Percentiles rank a stretch among this genome's conserved stretches.
Evolutionary conservation across 352 stramenopile species (phyloP).

Genomic region (Pythium guiyangense): DNA sequence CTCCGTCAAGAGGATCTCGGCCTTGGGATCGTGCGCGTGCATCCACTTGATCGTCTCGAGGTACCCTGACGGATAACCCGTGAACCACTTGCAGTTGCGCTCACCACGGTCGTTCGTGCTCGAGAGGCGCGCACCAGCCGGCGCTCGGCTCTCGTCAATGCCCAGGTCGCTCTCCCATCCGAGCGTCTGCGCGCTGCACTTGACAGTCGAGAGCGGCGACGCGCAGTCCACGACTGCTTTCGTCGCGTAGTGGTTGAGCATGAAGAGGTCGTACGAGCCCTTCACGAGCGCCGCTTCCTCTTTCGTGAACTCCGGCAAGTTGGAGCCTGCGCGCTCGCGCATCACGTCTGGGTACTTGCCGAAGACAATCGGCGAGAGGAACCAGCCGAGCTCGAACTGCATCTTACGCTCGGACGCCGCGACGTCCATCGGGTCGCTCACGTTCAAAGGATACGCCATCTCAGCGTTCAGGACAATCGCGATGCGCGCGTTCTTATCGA

Average conservation of each 20-base stretch:
- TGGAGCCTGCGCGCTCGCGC: slow-evolving; percentile 60
- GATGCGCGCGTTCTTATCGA: slow-evolving; percentile 65
- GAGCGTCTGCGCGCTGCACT: slow-evolving; percentile 25
- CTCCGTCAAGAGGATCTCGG: slow-evolving; percentile 46
- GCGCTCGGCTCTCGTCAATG: slow-evolving; percentile 45
- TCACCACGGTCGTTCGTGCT: slow-evolving; percentile 18
- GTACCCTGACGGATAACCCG: no score
- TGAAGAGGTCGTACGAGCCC: no score
- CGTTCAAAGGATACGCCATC: slow-evolving; percentile 68
- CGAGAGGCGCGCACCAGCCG: slow-evolving; percentile 46
- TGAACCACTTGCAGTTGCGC: no score
- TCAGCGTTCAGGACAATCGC: slow-evolving; percentile 89
- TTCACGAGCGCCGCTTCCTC: no score
- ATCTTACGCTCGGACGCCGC: no score
- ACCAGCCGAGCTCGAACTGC: slow-evolving; percentile 91
- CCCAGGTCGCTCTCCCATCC: slow-evolving; percentile 45
- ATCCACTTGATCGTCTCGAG: no score
- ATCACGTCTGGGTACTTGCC: slow-evolving; percentile 92
- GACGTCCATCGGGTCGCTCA: slow-evolving; percentile 30
- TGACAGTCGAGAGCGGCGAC: slow-evolving; percentile 42
- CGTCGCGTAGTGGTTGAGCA: no score
- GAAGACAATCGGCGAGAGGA: no score
- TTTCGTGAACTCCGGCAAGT: no score
- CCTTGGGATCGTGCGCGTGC: no score
- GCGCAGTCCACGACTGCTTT: no score